A percentile compares a stretch with the other conserved stretches of the same genome.
phyloP scores from a whole-genome alignment of 2,329 filamentous ascomycete genomes.

The Microsporum canis region DNA sequence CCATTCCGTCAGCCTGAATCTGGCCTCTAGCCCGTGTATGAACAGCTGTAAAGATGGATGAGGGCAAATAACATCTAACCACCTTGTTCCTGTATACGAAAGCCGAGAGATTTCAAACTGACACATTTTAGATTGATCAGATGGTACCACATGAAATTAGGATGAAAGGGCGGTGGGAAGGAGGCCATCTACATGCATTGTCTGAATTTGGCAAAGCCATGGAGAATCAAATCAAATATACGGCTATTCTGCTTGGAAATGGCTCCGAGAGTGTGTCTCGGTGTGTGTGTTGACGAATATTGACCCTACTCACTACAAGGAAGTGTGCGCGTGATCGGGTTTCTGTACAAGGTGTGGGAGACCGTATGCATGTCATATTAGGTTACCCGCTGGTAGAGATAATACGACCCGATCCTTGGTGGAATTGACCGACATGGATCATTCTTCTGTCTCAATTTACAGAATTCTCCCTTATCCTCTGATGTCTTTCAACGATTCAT shows the following conservation, averaged over 20 bases:
- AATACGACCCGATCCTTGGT: conserved; percentile 1
- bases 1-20: background rate
- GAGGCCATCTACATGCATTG: background rate
- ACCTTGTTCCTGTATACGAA: background rate
- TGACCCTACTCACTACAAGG: background rate
- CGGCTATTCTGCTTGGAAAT: background rate
- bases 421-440: background rate
- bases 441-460: background rate
- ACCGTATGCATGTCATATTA: conserved; percentile 1
- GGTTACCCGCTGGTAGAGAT: background rate
- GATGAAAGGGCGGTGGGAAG: background rate
- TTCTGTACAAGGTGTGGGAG: conserved; percentile 5
- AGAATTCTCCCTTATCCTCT: background rate
- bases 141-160: background rate
- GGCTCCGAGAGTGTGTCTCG: background rate
- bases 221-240: background rate
- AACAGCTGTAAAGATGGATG: no score
- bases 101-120: background rate
- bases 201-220: background rate
- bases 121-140: conserved; percentile 1
- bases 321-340: conserved; percentile 4
- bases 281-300: conserved; percentile 2
- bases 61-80: background rate
- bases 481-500: background rate
- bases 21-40: background rate